A percentile compares a stretch with the other conserved stretches of the same genome.
Evolutionary conservation across 331 rosid species (phyloP).

Genomic region (Stylosanthes scabra): DNA sequence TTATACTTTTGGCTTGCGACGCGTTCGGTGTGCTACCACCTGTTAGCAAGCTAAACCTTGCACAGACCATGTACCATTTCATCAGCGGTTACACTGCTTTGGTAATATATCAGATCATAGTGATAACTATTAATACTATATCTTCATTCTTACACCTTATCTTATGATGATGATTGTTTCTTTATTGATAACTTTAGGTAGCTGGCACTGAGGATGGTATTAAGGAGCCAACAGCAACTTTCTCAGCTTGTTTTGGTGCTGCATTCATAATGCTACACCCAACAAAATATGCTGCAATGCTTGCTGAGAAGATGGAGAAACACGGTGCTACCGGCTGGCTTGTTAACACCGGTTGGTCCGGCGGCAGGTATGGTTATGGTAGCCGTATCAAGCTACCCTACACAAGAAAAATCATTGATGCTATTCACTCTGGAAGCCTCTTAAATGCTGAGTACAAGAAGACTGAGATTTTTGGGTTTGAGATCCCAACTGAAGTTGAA

Average conservation of each 20-base stretch:
- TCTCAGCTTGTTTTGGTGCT: slow-evolving; percentile 98
- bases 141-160: neutral
- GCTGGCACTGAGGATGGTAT: slow-evolving; percentile 97
- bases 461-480: slow-evolving; percentile 82
- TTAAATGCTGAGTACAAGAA: slow-evolving; percentile 64
- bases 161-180: neutral
- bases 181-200: slow-evolving; percentile 47
- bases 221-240: slow-evolving; percentile 94
- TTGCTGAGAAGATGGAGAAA: slow-evolving; percentile 86
- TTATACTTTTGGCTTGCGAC: slow-evolving; percentile 93
- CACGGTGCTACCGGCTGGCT: slow-evolving; percentile 96
- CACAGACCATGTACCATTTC: slow-evolving; percentile 99
- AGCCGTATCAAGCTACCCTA: slow-evolving; percentile 75
- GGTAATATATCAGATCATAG: slow-evolving; percentile 49
- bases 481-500: slow-evolving; percentile 76
- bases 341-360: slow-evolving; percentile 96
- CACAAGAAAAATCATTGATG: slow-evolving; percentile 91
- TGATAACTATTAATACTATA: too few relatives aligned
- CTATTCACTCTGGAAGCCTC: slow-evolving; percentile 88
- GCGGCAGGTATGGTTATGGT: slow-evolving; percentile 90
- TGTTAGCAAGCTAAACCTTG: slow-evolving; percentile 84
- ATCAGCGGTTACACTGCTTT: slow-evolving; percentile 99
- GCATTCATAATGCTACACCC: slow-evolving; percentile 96
- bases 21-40: slow-evolving; percentile 99
- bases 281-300: slow-evolving; percentile 92